phyloP scores from a whole-genome alignment of 768 basidiomycete genomes.

The Psilocybe tampanensis region DNA sequence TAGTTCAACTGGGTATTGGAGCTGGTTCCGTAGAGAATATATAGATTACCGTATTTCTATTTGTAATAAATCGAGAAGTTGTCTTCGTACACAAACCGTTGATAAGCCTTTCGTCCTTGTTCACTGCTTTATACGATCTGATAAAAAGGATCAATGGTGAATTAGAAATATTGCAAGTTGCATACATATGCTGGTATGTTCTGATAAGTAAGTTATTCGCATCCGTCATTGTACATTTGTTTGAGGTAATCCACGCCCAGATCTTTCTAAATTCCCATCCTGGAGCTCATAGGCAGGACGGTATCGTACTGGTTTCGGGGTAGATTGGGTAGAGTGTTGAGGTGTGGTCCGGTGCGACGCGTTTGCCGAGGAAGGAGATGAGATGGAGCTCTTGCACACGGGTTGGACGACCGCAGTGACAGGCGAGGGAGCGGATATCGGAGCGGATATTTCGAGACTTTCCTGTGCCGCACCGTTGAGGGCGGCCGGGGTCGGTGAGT shows the following conservation, averaged over 20 bases:
- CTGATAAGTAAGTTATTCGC: neutral
- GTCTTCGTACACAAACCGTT: no score
- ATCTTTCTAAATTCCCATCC: conserved; percentile 76
- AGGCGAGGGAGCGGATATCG: neutral
- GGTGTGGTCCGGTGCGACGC: conserved; percentile 7
- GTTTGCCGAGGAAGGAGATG: conserved; percentile 25
- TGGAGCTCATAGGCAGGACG: conserved; percentile 80
- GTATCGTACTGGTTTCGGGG: conserved; percentile 41
- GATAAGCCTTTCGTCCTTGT: no score
- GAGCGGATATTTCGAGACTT: neutral
- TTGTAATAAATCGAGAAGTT: no score
- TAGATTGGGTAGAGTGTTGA: neutral
- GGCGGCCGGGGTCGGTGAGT: neutral
- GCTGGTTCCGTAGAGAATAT: no score
- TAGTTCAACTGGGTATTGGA: no score
- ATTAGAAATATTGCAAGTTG: no score
- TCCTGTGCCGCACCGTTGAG: no score
- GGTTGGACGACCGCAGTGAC: conserved; percentile 9
- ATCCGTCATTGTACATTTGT: conserved; percentile 11
- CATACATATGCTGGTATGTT: no score
- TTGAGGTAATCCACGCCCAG: conserved; percentile 49
- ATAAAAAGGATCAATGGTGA: no score
- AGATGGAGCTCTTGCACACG: conserved; percentile 21
- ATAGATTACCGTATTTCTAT: no score
- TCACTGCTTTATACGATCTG: no score